phyloP scores from a whole-genome alignment of 148 eudicot species.

The Nepenthes mirabilis region DNA sequence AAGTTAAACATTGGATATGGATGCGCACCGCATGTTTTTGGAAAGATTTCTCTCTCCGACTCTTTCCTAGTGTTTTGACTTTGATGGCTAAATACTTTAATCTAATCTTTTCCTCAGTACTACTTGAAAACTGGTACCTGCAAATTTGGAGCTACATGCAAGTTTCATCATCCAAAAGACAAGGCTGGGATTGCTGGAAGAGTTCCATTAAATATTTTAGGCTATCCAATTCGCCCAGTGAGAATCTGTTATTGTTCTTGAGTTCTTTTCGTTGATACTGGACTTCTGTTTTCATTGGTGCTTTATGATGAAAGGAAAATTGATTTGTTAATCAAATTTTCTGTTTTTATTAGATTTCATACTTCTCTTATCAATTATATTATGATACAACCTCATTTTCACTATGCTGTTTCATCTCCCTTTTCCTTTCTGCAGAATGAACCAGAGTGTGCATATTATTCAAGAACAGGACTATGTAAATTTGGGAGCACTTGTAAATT shows the following conservation, averaged over 20 bases:
- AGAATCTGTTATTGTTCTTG: slow-evolving; percentile 5
- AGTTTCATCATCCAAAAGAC: slow-evolving; percentile 92
- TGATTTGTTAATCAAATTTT: too few species aligned
- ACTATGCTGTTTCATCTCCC: background rate
- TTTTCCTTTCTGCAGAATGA: slow-evolving; percentile 38
- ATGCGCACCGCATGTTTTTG: too few species aligned
- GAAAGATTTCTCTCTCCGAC: background rate
- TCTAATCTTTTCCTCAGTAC: slow-evolving; percentile 32
- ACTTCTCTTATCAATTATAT: background rate
- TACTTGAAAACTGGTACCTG: slow-evolving; percentile 90
- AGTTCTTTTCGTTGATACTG: background rate
- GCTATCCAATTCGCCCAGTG: slow-evolving; percentile 97
- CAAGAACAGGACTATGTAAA: slow-evolving; percentile 92
- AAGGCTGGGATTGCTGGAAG: slow-evolving; percentile 91
- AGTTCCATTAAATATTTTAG: slow-evolving; percentile 69
- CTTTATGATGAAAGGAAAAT: too few species aligned
- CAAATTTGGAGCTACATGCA: slow-evolving; percentile 95
- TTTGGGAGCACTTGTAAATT: slow-evolving; percentile 91
- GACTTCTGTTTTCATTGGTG: too few species aligned
- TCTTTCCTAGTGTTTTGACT: slow-evolving; percentile 1
- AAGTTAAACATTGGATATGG: too few species aligned
- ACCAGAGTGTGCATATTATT: slow-evolving; percentile 76
- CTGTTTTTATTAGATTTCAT: background rate
- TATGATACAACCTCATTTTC: background rate
- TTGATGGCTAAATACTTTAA: background rate